Conservation (phyloP, 805 yeast species). For the Yarrowia yakushimensis region DNA sequence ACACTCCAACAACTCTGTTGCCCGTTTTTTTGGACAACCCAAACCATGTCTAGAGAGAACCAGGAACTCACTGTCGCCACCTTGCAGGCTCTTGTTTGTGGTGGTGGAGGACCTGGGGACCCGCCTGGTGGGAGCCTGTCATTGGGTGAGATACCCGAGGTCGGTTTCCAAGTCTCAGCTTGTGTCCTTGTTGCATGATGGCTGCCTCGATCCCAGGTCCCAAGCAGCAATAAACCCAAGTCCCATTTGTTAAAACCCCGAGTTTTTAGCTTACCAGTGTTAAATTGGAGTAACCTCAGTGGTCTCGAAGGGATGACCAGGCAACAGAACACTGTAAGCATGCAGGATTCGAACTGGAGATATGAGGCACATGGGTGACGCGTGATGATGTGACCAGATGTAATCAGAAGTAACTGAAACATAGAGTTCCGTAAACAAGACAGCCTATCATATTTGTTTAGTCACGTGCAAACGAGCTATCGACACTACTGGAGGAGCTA, state of each 20-base stretch:
- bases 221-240: neutral
- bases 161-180: neutral
- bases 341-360: too few relatives aligned
- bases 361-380: too few relatives aligned
- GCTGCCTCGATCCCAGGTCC: neutral
- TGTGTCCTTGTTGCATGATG: neutral
- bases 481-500: too few relatives aligned
- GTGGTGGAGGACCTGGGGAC: neutral
- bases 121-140: neutral
- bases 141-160: neutral
- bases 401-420: too few relatives aligned
- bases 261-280: neutral
- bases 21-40: neutral
- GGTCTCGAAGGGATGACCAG: neutral
- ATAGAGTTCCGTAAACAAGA: too few relatives aligned
- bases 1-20: neutral
- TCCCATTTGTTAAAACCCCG: neutral
- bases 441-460: too few relatives aligned
- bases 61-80: neutral
- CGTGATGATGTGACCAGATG: too few relatives aligned
- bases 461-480: too few relatives aligned
- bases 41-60: neutral
- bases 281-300: neutral
- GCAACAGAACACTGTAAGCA: neutral
- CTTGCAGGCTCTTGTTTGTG: neutral